phyloP scores from a whole-genome alignment of 495 filamentous ascomycete species.

The Corynascus novoguineensis region DNA sequence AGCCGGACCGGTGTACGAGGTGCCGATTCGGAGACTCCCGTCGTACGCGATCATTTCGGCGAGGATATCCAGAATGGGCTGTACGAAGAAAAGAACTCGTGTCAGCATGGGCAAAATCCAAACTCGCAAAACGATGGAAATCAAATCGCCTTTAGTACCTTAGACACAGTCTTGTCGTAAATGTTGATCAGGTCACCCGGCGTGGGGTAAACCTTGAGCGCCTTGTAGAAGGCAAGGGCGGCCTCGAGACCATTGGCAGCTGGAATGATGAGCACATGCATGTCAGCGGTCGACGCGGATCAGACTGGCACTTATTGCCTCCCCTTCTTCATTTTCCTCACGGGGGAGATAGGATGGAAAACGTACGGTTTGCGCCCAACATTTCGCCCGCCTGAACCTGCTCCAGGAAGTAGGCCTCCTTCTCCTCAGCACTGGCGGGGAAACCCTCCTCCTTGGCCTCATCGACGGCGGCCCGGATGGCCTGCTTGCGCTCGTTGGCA shows the following conservation, averaged over 20 bases:
- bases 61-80: slow-evolving; percentile 88
- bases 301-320: no score
- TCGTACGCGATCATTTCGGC: slow-evolving; percentile 98
- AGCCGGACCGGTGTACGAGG: slow-evolving; percentile 36
- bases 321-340: no score
- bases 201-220: slow-evolving; percentile 94
- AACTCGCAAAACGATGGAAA: no score
- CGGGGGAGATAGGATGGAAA: no score
- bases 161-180: slow-evolving; percentile 96
- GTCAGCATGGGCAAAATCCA: background rate
- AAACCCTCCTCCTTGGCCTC: slow-evolving; percentile 84
- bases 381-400: slow-evolving; percentile 83
- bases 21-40: slow-evolving; percentile 58
- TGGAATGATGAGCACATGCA: slow-evolving; percentile 29
- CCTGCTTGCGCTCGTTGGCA: slow-evolving; percentile 56
- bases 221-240: slow-evolving; percentile 93
- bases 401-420: slow-evolving; percentile 78
- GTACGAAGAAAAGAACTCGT: slow-evolving; percentile 17
- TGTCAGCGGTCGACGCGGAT: background rate
- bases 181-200: slow-evolving; percentile 88
- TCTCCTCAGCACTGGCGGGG: slow-evolving; percentile 84
- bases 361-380: slow-evolving; percentile 53
- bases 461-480: slow-evolving; percentile 65
- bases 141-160: slow-evolving; percentile 46
- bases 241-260: slow-evolving; percentile 72